These are phyloP conservation scores for Exophiala aquamarina DNA, from an alignment of 2,329 filamentous ascomycete genomes.

Conservation along the genomic window DNA sequence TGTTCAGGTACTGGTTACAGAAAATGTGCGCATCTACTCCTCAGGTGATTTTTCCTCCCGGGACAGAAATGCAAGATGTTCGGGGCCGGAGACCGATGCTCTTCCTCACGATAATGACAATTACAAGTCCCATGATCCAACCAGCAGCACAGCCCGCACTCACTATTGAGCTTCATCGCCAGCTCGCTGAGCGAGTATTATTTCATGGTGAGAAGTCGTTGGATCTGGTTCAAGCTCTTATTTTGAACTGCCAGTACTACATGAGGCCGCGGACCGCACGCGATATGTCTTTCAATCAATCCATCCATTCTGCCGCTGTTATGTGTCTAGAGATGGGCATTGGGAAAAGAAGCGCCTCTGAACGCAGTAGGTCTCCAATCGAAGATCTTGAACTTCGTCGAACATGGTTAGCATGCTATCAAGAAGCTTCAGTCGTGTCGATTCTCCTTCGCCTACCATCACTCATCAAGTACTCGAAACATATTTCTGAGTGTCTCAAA, in stretches of 20 bases:
- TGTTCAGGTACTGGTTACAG: slow-evolving; percentile 56
- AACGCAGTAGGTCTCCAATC: slow-evolving; percentile 39
- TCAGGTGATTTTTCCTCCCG: slow-evolving; percentile 56
- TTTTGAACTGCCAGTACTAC: slow-evolving; percentile 77
- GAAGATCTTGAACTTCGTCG: slow-evolving; percentile 57
- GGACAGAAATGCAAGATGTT: slow-evolving; percentile 53
- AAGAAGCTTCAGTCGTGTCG: slow-evolving; percentile 52
- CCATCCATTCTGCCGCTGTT: slow-evolving; percentile 74
- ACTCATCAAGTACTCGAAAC: slow-evolving; percentile 60
- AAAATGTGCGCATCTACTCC: slow-evolving; percentile 56
- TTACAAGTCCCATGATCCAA: slow-evolving; percentile 51
- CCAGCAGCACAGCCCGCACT: slow-evolving; percentile 60
- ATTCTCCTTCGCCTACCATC: slow-evolving; percentile 59
- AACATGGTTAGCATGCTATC: slow-evolving; percentile 62
- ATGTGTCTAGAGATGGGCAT: slow-evolving; percentile 83
- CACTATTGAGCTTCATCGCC: slow-evolving; percentile 67
- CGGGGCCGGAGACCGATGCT: slow-evolving; percentile 59
- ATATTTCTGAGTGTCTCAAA: slow-evolving; percentile 62
- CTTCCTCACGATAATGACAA: slow-evolving; percentile 58
- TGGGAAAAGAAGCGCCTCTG: slow-evolving; percentile 52
- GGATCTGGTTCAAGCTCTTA: slow-evolving; percentile 77
- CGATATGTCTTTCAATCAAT: slow-evolving; percentile 84
- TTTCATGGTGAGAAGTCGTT: slow-evolving; percentile 75
- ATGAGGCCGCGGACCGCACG: slow-evolving; percentile 77
- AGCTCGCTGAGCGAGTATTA: slow-evolving; percentile 72